Conservation (phyloP, 2,329 filamentous ascomycete species). For the Verticillium dahliae region DNA sequence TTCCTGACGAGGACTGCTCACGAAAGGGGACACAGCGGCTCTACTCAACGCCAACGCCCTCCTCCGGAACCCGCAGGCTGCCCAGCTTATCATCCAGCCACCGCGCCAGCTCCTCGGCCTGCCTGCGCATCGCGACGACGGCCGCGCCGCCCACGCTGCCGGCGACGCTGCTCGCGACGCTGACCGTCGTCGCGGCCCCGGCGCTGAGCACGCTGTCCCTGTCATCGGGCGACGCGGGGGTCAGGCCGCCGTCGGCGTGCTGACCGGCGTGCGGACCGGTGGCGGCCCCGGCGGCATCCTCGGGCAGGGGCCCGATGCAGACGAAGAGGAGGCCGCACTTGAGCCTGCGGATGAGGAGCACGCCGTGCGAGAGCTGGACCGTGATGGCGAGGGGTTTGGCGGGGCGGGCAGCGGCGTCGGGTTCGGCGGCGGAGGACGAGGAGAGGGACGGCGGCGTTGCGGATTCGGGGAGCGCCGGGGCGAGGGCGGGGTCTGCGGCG, state of each 20-base stretch:
- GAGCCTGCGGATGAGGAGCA: constrained; percentile 52
- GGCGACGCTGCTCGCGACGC: constrained; percentile 29
- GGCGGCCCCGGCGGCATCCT: constrained; percentile 2
- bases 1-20: background rate
- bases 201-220: constrained; percentile 40
- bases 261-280: constrained; percentile 5
- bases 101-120: constrained; percentile 51
- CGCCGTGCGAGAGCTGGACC: constrained; percentile 51
- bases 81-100: constrained; percentile 57
- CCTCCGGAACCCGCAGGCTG: constrained; percentile 44
- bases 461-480: constrained; percentile 32
- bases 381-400: constrained; percentile 39
- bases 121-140: constrained; percentile 45
- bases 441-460: constrained; percentile 11
- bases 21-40: background rate
- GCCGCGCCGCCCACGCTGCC: constrained; percentile 33
- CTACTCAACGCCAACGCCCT: constrained; percentile 34
- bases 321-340: constrained; percentile 56
- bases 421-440: background rate
- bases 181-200: constrained; percentile 36
- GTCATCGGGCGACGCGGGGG: constrained; percentile 30
- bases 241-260: constrained; percentile 9
- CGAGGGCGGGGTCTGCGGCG: constrained; percentile 31
- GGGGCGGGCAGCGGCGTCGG: constrained; percentile 12
- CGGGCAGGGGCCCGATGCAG: constrained; percentile 44